Conservation (phyloP, 2,329 filamentous ascomycete species). For the Xylariaceae sp. region DNA sequence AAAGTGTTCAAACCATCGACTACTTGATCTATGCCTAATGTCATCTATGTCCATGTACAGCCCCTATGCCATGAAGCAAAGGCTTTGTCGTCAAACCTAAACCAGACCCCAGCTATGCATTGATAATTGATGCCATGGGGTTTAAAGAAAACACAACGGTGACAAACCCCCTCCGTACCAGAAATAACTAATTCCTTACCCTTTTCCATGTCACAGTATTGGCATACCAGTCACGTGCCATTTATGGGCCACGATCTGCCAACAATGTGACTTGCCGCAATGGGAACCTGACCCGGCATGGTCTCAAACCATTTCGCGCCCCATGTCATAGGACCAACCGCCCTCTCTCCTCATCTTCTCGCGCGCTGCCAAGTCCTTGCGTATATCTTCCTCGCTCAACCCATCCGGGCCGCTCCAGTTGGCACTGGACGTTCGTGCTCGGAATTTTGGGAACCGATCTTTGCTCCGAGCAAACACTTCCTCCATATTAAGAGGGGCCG, state of each 20-base stretch:
- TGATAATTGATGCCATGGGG: constrained; percentile 3
- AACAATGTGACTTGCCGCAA: neutral
- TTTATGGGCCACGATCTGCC: neutral
- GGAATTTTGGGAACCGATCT: constrained; percentile 79
- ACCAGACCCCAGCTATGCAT: neutral
- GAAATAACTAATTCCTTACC: constrained; percentile 19
- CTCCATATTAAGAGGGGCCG: constrained; percentile 86
- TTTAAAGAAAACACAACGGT: neutral
- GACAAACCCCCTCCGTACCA: constrained; percentile 10
- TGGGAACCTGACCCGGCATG: neutral
- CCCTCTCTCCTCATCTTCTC: constrained; percentile 65
- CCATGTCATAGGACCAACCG: constrained; percentile 59
- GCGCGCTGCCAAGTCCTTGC: constrained; percentile 61
- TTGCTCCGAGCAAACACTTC: constrained; percentile 91
- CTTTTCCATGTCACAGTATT: neutral
- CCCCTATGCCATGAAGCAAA: neutral
- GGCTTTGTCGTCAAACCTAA: constrained; percentile 1
- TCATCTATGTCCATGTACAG: constrained; percentile 2
- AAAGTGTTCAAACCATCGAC: neutral
- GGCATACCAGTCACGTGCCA: neutral
- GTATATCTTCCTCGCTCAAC: constrained; percentile 68
- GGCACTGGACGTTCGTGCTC: constrained; percentile 85
- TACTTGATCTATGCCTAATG: constrained; percentile 1
- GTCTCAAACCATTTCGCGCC: constrained; percentile 28
- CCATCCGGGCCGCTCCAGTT: constrained; percentile 83